These are phyloP conservation scores for Solanum paucissectum DNA, from an alignment of 257 asterid genomes.

Conservation along the genomic window DNA sequence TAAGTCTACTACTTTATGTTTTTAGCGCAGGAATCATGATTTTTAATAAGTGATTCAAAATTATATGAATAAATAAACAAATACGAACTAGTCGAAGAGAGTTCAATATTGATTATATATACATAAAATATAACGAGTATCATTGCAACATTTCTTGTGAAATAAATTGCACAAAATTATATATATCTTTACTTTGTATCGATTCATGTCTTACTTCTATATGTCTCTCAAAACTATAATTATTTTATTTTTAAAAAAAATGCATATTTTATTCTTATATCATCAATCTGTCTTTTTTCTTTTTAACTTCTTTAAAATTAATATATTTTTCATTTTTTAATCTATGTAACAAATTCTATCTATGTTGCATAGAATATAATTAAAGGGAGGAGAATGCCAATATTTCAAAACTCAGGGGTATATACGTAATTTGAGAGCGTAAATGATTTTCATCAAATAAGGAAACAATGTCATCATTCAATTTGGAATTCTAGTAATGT, in stretches of 20 bases:
- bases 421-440: neutral
- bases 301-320: neutral
- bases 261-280: neutral
- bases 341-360: neutral
- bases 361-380: neutral
- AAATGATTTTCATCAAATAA: neutral
- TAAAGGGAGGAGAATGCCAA: neutral
- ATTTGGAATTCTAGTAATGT: neutral
- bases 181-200: neutral
- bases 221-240: neutral
- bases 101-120: no score
- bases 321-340: no score
- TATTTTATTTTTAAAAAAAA: no score
- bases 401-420: neutral
- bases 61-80: no score
- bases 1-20: constrained; percentile 6
- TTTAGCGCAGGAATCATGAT: neutral
- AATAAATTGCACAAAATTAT: neutral
- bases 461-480: neutral
- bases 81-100: neutral
- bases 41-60: neutral
- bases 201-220: neutral
- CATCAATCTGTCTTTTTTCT: neutral
- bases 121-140: neutral
- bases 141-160: neutral